Percentiles rank a stretch among this genome's conserved stretches.
phyloP scores from a whole-genome alignment of 148 eudicot species.

The Diospyros kaki region DNA sequence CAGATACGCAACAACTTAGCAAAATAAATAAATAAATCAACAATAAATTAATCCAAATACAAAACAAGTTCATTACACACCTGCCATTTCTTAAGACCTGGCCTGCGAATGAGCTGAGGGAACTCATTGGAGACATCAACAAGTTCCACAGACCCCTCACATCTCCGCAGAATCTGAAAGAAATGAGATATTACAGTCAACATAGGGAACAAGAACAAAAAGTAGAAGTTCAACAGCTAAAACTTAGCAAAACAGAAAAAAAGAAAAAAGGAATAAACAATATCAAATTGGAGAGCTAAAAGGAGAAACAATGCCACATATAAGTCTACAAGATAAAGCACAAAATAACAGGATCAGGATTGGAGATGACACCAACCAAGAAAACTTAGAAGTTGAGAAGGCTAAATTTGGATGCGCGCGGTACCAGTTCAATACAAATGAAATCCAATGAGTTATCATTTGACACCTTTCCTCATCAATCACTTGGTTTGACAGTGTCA shows the following conservation, averaged over 20 bases:
- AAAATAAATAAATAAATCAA: not conserved
- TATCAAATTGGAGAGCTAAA: not conserved
- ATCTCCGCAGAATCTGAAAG: conserved; percentile 69
- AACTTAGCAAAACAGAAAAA: not conserved
- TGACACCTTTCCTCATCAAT: not conserved
- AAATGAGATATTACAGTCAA: not conserved
- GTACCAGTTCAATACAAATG: not conserved
- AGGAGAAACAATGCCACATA: not conserved
- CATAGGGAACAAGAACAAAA: not conserved
- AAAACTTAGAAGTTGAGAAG: not conserved
- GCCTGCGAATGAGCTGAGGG: conserved; percentile 86
- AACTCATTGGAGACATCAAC: conserved; percentile 87
- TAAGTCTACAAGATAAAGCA: not conserved
- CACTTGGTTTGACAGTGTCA: too few species aligned
- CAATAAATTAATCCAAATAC: not conserved
- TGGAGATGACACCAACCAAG: not conserved
- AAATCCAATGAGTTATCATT: not conserved
- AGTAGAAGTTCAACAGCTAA: not conserved
- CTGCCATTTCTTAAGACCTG: conserved; percentile 96
- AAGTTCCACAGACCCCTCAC: conserved; percentile 82
- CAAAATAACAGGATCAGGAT: not conserved
- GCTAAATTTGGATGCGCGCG: not conserved
- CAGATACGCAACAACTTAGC: too few species aligned
- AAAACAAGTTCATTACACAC: conserved; percentile 28
- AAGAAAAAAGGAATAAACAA: not conserved